Percentiles rank a stretch among this genome's conserved stretches.
phyloP scores from a whole-genome alignment of 768 basidiomycete species.

The Heimioporus sp. region DNA sequence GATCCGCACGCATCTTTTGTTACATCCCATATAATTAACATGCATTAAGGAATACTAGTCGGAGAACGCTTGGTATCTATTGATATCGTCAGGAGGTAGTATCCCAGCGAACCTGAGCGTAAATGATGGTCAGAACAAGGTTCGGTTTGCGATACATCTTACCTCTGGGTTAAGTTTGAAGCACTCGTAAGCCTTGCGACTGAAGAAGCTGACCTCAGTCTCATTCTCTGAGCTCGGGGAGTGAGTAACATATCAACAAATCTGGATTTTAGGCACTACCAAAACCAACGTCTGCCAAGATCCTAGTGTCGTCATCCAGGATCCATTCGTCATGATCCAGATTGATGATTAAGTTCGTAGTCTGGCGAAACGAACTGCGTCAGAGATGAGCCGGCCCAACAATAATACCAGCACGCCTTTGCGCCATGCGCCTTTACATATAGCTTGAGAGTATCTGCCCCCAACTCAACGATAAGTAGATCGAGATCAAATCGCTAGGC shows the following conservation, averaged over 20 bases:
- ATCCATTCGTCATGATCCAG: conserved; percentile 96
- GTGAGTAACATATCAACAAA: background rate
- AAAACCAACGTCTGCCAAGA: conserved; percentile 69
- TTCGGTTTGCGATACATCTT: background rate
- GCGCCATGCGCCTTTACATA: conserved; percentile 94
- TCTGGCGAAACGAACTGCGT: conserved; percentile 45
- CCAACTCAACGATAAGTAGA: background rate
- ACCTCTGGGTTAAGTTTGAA: conserved; percentile 88
- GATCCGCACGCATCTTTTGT: conserved; percentile 26
- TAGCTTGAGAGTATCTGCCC: conserved; percentile 94
- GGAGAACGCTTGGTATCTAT: background rate
- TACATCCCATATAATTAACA: conserved; percentile 32
- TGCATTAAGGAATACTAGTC: conserved; percentile 12
- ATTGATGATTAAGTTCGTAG: conserved; percentile 97
- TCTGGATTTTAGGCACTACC: conserved; percentile 50
- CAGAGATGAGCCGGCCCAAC: background rate
- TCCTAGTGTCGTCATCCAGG: conserved; percentile 60
- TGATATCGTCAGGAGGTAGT: conserved; percentile 6
- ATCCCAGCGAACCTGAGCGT: conserved; percentile 29
- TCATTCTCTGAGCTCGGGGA: conserved; percentile 72
- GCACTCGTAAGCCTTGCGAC: conserved; percentile 65
- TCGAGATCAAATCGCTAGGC: background rate
- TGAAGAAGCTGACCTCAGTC: conserved; percentile 93
- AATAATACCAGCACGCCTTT: conserved; percentile 53
- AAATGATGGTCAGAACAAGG: background rate